Base-by-base conservation (phyloP, 306 rosid genomes). In the Rosa persica region DNA sequence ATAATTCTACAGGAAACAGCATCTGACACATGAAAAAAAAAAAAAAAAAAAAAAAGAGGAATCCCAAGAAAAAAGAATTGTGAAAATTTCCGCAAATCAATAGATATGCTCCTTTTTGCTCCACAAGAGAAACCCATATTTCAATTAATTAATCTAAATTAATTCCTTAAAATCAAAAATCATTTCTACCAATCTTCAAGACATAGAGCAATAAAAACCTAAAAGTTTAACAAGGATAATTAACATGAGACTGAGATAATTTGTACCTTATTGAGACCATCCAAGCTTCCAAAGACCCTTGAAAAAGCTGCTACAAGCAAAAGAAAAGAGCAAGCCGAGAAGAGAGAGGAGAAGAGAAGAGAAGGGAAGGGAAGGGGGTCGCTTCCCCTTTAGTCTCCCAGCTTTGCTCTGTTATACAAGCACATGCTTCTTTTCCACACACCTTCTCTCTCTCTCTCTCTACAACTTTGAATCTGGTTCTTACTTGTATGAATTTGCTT, bases 401-500 rank as follows among this genome's bases (percentile, higher is more conserved):
- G 72, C 87, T 52, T 44, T 60, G 36, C 84, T 73, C 82, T 79
- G 78, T 89, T 82, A 86, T 81, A 81, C 83, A 19, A 39, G 6
- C 90, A 84, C 90, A 85, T 80, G 86, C 78, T 89, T 78, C 40
- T 74, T 72, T 81, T 10, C 66, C 75, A 40, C 75, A 77, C 34
- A 44, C 30, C 79, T 71, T 77, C 49, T 77, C 46, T 80, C 40
- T 75, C 57, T 69, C n/a, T 76, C 48, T 30, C 67, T 69, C 51
- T 68, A 47, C 66, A 75, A 30, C 85, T 86, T 81, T 68, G 96
- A 89, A 87, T 83, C 83, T 44, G 88, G 87, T 85, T 83, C 86
- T 85, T 77, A 81, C 66, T 81, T 81, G 91, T 66, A 71, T 69
- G 83, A 76, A 79, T 77, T 87, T 80, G 74, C 89, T 78, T 89